Evolutionary conservation across 2,329 filamentous ascomycete species (phyloP), one percentile per base, ranked within the genome.

Genomic region (Fusarium citri): DNA sequence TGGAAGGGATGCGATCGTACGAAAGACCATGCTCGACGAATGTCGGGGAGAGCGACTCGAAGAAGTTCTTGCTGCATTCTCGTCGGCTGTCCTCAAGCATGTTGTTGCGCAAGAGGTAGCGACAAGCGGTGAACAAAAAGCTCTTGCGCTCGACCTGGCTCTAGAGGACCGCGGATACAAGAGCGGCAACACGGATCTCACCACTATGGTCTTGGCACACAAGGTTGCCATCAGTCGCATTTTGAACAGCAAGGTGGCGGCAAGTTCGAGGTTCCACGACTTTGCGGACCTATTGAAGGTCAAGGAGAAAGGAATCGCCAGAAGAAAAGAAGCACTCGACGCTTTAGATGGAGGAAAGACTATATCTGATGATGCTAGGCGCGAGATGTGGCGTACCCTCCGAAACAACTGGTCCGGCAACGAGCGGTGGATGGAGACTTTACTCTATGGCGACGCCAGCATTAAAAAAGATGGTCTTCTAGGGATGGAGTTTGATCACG

Each of bases 1-100:
- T 11, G 93, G 94, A 5, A 87, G 93, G 51, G 94, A 97, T 76
- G 87, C 88, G 0, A 87, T 97, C 1, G 82, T 98, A 31, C 89
- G 96, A 54, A 98, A 97, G 83, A 97, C 94, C 0, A 97, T 98
- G 93, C 84, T 99, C 54, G 96, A 99, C 77, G 95, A 99, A 74
- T 99, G 96, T 81, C 94, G 92, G 71, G 95, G 95, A 8, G 94
- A 97, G 57, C 91, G 93, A 68, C 88, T 98, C 57, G 94, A 94
- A 77, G 96, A 99, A 76, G 83, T 97, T 2, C 85, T 98, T 28
- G 89, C 93, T 5, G 85, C 89, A 1, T 97, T 99, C 74, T 98
- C 95, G 2, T 92, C 92, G 16, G 88, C 89, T 0, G 94, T 97
- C 1, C 79, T 98, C 66, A 92, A 92, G 76, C 94, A 91, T 75